These are phyloP conservation scores for Hypomontagnella monticulosa DNA, from an alignment of 495 filamentous ascomycete genomes.

Conservation along the genomic window DNA sequence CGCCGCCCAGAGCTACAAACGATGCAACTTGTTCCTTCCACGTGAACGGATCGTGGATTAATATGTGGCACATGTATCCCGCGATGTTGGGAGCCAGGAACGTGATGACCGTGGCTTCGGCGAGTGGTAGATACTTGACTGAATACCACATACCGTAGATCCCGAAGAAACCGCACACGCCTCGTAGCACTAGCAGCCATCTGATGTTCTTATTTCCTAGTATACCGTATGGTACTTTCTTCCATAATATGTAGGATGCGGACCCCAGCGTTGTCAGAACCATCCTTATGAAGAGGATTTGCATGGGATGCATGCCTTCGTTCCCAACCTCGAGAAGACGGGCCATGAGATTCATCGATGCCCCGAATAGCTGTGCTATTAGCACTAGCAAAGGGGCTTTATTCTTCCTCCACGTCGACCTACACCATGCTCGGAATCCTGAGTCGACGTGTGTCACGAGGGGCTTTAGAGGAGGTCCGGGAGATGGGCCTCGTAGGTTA, in stretches of 20 bases:
- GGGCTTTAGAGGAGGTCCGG: slow-evolving; percentile 9
- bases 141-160: slow-evolving; percentile 71
- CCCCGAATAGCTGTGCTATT: slow-evolving; percentile 82
- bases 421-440: slow-evolving; percentile 23
- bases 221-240: slow-evolving; percentile 71
- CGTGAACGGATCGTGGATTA: slow-evolving; percentile 82
- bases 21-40: slow-evolving; percentile 79
- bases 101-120: slow-evolving; percentile 92
- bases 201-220: slow-evolving; percentile 74
- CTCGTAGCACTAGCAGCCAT: slow-evolving; percentile 72
- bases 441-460: not conserved
- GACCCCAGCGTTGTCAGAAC: slow-evolving; percentile 74
- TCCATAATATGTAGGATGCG: slow-evolving; percentile 79
- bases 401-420: slow-evolving; percentile 60
- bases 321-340: slow-evolving; percentile 79
- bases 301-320: slow-evolving; percentile 79
- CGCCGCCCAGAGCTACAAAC: slow-evolving; percentile 78
- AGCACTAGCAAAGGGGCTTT: slow-evolving; percentile 79
- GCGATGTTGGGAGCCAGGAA: slow-evolving; percentile 85
- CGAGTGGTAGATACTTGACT: slow-evolving; percentile 85
- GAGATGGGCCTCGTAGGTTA: slow-evolving; percentile 15
- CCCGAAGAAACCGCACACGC: slow-evolving; percentile 83
- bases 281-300: slow-evolving; percentile 90
- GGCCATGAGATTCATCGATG: slow-evolving; percentile 87
- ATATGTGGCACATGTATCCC: slow-evolving; percentile 82